Percentiles rank a stretch among this genome's conserved stretches.
Evolutionary conservation across 805 yeast genomes (phyloP).

Genomic region (Candida rishiriensis): DNA sequence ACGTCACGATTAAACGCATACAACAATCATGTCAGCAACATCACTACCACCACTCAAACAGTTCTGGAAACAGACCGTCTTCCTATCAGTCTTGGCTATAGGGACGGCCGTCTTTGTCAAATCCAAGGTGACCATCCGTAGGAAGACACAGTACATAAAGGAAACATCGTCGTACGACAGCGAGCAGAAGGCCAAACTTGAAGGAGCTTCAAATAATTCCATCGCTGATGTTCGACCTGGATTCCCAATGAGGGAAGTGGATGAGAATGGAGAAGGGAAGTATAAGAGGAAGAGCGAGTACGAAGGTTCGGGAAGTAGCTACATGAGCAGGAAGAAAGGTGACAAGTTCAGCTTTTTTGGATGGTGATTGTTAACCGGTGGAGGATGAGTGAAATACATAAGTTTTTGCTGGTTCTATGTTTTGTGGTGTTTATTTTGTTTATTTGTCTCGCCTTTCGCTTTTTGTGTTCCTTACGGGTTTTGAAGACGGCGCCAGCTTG

Average conservation of each 20-base stretch:
- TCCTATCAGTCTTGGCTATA: slow-evolving; percentile 25
- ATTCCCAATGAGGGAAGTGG: slow-evolving; percentile 27
- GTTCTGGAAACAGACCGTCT: slow-evolving; percentile 31
- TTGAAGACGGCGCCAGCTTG: too few relatives aligned
- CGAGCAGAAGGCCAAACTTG: slow-evolving; percentile 18
- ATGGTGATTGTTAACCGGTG: background rate
- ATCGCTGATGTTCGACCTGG: slow-evolving; percentile 31
- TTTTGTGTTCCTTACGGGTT: too few relatives aligned
- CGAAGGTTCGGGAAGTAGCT: slow-evolving; percentile 65
- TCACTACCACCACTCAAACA: slow-evolving; percentile 22
- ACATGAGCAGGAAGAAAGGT: slow-evolving; percentile 39
- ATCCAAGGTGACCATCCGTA: slow-evolving; percentile 31
- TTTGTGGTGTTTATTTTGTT: too few relatives aligned
- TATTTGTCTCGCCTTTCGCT: too few relatives aligned
- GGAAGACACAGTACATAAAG: slow-evolving; percentile 30
- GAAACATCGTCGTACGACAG: slow-evolving; percentile 32
- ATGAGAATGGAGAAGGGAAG: slow-evolving; percentile 30
- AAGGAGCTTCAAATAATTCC: slow-evolving; percentile 12
- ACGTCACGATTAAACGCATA: too few relatives aligned
- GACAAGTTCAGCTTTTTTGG: slow-evolving; percentile 28
- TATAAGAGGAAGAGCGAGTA: slow-evolving; percentile 53
- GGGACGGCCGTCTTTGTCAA: slow-evolving; percentile 32
- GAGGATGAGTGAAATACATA: too few relatives aligned
- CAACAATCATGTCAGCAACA: slow-evolving; percentile 4
- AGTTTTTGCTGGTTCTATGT: too few relatives aligned